These are phyloP conservation scores for Quercus engelmannii DNA, from an alignment of 306 rosid genomes.

Conservation along the genomic window DNA sequence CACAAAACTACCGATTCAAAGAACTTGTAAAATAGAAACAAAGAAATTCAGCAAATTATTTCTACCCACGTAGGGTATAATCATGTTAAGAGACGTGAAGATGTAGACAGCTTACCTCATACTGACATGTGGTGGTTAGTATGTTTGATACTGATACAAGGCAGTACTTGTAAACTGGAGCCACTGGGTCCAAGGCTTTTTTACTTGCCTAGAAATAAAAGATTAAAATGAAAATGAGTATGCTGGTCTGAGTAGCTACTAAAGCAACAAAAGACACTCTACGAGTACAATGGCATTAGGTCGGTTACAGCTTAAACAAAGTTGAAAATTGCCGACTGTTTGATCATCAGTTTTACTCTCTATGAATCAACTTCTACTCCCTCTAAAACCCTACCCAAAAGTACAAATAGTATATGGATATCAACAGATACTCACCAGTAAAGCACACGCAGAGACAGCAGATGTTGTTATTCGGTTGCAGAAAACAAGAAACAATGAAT, in stretches of 20 bases:
- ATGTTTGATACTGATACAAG: slow-evolving; percentile 81
- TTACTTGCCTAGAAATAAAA: slow-evolving; percentile 60
- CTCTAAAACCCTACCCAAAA: not conserved
- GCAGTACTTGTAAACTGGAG: slow-evolving; percentile 83
- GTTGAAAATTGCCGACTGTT: not conserved
- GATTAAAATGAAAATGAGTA: not conserved
- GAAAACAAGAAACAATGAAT: slow-evolving; percentile 85
- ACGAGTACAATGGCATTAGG: not conserved
- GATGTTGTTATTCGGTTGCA: slow-evolving; percentile 93
- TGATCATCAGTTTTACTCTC: not conserved
- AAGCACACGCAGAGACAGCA: slow-evolving; percentile 81
- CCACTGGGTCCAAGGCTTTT: slow-evolving; percentile 72
- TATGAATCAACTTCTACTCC: not conserved
- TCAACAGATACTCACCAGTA: slow-evolving; percentile 49
- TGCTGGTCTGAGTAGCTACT: not conserved
- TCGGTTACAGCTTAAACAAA: slow-evolving; percentile 1
- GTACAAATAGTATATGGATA: not conserved
- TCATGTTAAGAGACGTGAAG: not conserved
- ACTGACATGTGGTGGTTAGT: slow-evolving; percentile 92
- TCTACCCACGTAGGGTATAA: not conserved
- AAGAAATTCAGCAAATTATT: not conserved
- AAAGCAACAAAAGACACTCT: not conserved
- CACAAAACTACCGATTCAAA: not conserved
- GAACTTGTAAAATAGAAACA: not conserved
- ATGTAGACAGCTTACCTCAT: slow-evolving; percentile 56